phyloP scores from a whole-genome alignment of 345 rosid genomes.

The Heritiera littoralis region DNA sequence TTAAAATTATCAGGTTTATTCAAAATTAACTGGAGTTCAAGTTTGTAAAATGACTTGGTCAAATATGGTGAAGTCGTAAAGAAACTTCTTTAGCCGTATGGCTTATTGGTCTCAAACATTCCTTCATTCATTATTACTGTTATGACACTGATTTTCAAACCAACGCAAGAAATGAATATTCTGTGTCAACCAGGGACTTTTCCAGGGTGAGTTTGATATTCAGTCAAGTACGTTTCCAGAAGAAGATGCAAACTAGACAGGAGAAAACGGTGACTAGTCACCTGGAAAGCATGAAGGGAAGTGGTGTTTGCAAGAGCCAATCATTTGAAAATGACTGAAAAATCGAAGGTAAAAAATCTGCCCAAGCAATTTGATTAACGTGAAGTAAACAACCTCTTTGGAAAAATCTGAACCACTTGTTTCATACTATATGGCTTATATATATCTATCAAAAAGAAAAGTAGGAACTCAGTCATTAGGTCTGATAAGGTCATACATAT shows the following conservation, averaged over 20 bases:
- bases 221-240: not conserved
- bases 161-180: not conserved
- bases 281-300: not conserved
- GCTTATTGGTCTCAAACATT: not conserved
- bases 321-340: not conserved
- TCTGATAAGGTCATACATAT: too few relatives aligned
- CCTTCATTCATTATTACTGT: too few relatives aligned
- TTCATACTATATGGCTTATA: not conserved
- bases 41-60: not conserved
- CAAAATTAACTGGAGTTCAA: not conserved
- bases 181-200: not conserved
- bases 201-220: not conserved
- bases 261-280: not conserved
- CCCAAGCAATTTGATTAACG: not conserved
- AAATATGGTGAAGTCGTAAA: not conserved
- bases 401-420: too few relatives aligned
- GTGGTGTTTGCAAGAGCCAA: not conserved
- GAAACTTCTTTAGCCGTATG: not conserved
- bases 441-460: not conserved
- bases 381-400: not conserved
- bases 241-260: not conserved
- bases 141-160: not conserved
- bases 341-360: not conserved
- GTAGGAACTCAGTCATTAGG: not conserved
- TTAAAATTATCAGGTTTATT: too few relatives aligned